Base-by-base conservation (phyloP, 2,329 filamentous ascomycete genomes). In the Talaromyces rugulosus region DNA sequence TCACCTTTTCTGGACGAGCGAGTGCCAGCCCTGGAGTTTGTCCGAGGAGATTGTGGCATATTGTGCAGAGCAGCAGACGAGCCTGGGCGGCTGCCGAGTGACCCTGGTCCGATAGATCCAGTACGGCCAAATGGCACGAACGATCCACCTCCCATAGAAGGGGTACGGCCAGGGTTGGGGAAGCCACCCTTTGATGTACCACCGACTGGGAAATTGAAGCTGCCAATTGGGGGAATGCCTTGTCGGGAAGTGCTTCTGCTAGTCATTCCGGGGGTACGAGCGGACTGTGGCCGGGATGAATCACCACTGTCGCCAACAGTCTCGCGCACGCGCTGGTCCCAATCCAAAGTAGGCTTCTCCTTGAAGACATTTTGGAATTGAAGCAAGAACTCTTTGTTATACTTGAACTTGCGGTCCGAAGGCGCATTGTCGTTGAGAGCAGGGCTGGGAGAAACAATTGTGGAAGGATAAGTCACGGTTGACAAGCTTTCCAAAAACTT, bases 301-400 rank as follows among this genome's bases (percentile, higher is more conserved):
- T 85, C 81, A 63, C 85, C 84, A 62, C 82, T 82, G 66, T 96
- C 93, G 62, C 94, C 94, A 67, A 99, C 76, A 81, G 89, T 83
- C 78, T 90, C 88, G 84, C 94, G 84, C 64, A 99, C 88, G 72
- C 95, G 93, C 67, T 89, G 84, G 72, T 96, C 90, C 86, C 96
- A 99, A 72, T 98, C 94, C 51, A 93, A 78, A 0, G 92, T 96
- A 14, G 95, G 95, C 80, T 97, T 96, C 82, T 99, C 95, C 65
- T 92, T 96, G 80, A 97, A 99, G 23, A 96, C 92, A 69, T 86
- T 86, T 80, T 97, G 91, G 83, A 99, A 99, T 74, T 99, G 95
- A 33, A 99, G 83, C 78, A 99, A 81, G 82, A 99, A 99, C 70
- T 89, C 89, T 71, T 93, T 91, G 78, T 98, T 92, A 77, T 99